phyloP scores from a whole-genome alignment of 352 stramenopile species.

The Pythium oligandrum region DNA sequence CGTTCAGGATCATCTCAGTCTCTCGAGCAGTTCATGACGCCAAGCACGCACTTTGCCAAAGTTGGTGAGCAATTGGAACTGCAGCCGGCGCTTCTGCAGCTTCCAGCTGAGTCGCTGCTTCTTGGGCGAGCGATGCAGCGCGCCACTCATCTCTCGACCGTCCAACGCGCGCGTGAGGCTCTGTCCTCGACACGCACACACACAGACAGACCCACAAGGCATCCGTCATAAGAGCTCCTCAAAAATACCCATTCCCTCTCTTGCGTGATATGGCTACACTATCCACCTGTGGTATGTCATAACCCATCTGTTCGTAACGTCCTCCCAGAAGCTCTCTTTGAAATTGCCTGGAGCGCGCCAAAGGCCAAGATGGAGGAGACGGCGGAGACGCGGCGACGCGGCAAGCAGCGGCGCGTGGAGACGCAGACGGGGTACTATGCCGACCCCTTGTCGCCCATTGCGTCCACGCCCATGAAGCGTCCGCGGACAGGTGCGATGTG shows the following conservation, averaged over 20 bases:
- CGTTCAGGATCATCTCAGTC: too few species aligned
- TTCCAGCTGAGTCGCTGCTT: conserved; percentile 47
- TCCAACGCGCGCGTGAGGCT: neutral
- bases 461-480: conserved; percentile 80
- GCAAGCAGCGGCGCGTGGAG: conserved; percentile 15
- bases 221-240: too few species aligned
- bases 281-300: too few species aligned
- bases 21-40: too few species aligned
- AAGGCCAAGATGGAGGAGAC: conserved; percentile 10
- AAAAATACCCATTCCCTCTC: too few species aligned
- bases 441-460: conserved; percentile 76
- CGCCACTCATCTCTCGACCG: conserved; percentile 16
- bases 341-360: neutral
- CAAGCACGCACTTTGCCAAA: conserved; percentile 41
- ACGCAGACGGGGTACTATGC: conserved; percentile 55
- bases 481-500: conserved; percentile 46
- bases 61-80: conserved; percentile 45
- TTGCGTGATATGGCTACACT: too few species aligned
- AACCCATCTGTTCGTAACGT: too few species aligned
- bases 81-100: conserved; percentile 54
- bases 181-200: too few species aligned
- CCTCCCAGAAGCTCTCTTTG: too few species aligned
- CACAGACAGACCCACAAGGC: too few species aligned
- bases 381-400: conserved; percentile 1
- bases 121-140: conserved; percentile 24